Evolutionary conservation across 2,329 filamentous ascomycete species (phyloP).

Genomic region (Fusarium algeriense): DNA sequence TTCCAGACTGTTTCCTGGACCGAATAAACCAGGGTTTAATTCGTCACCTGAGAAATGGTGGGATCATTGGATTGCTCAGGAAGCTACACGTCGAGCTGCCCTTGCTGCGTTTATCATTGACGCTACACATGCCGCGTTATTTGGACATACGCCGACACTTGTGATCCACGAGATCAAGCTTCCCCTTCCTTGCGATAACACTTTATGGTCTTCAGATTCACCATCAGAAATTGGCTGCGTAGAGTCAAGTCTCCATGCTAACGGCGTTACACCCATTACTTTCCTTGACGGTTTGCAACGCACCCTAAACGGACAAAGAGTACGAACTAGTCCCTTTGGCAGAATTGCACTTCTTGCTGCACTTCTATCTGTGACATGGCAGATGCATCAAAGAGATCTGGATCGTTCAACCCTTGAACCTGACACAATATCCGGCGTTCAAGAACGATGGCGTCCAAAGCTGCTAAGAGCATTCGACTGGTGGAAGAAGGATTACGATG

Average conservation of each 20-base stretch:
- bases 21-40: conserved; percentile 36
- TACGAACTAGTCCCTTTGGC: conserved; percentile 46
- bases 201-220: conserved; percentile 47
- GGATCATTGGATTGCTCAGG: conserved; percentile 49
- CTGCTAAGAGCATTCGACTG: conserved; percentile 46
- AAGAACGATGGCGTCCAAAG: conserved; percentile 47
- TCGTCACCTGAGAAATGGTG: conserved; percentile 47
- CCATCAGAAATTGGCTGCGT: conserved; percentile 48
- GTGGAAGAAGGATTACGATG: conserved; percentile 49
- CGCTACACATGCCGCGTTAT: conserved; percentile 47
- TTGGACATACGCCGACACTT: conserved; percentile 47
- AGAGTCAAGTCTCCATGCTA: conserved; percentile 47
- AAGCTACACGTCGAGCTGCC: conserved; percentile 47
- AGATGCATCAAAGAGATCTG: conserved; percentile 47
- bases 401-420: conserved; percentile 44
- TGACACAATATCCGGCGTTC: conserved; percentile 45
- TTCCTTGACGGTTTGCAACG: conserved; percentile 47
- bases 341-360: conserved; percentile 45
- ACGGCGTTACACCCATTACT: conserved; percentile 46
- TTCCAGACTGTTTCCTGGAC: conserved; percentile 18
- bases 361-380: conserved; percentile 46
- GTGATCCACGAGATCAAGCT: conserved; percentile 49
- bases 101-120: conserved; percentile 48
- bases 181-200: conserved; percentile 47
- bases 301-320: conserved; percentile 46